These are phyloP conservation scores for Diplosphaera chodatii DNA, from an alignment of 139 green algal genomes.

Conservation along the genomic window DNA sequence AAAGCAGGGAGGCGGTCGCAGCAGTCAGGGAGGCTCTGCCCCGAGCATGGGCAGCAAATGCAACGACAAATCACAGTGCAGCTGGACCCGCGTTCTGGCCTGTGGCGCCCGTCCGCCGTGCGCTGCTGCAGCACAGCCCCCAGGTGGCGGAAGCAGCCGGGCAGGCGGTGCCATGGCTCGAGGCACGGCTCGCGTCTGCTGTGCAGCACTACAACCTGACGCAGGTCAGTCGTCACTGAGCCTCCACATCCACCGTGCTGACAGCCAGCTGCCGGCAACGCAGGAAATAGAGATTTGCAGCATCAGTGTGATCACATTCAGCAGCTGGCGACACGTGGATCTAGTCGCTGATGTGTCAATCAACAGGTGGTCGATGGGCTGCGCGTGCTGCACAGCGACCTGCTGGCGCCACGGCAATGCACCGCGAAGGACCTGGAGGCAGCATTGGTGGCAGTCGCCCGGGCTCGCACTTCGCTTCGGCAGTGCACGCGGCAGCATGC, in stretches of 20 bases:
- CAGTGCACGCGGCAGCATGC: slow-evolving; percentile 6
- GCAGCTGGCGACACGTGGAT: no score
- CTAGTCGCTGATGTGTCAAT: background rate
- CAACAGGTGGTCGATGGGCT: slow-evolving; percentile 12
- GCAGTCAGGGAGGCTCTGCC: slow-evolving; percentile 2
- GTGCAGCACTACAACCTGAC: slow-evolving; percentile 29
- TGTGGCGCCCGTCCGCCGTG: background rate
- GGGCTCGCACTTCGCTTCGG: background rate
- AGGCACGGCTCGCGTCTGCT: slow-evolving; percentile 9
- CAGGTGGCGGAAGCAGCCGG: background rate
- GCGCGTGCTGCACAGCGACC: slow-evolving; percentile 19
- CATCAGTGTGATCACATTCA: no score
- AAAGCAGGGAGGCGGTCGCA: slow-evolving; percentile 1
- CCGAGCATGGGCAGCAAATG: background rate
- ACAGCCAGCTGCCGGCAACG: no score
- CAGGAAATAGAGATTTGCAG: no score
- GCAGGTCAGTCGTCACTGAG: no score
- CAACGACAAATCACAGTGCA: background rate
- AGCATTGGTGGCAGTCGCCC: slow-evolving; percentile 25
- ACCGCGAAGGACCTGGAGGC: slow-evolving; percentile 12
- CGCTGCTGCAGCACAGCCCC: background rate
- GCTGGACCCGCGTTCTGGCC: background rate
- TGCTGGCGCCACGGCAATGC: slow-evolving; percentile 29
- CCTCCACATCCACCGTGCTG: no score
- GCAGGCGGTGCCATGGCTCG: slow-evolving; percentile 11